Evolutionary conservation across 768 basidiomycete genomes (phyloP).

Genomic region (Rhodotorula babjevae): DNA sequence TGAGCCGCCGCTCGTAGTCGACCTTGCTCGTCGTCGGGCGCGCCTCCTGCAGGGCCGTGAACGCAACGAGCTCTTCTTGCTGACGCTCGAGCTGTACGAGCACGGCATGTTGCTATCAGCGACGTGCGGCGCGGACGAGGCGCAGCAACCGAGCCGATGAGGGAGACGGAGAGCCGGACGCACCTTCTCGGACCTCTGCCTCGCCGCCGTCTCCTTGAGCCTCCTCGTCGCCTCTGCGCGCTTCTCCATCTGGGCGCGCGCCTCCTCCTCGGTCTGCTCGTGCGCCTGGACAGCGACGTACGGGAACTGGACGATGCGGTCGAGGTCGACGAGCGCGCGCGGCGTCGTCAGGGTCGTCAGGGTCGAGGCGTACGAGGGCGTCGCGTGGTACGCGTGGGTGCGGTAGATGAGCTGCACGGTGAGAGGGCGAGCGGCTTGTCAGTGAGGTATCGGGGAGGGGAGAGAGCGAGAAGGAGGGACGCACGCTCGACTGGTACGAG

Average conservation of each 20-base stretch:
- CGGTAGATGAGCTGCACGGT: conserved; percentile 76
- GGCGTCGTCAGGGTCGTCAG: conserved; percentile 63
- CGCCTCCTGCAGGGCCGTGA: conserved; percentile 62
- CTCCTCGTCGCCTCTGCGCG: conserved; percentile 78
- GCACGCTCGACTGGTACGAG: conserved; percentile 67
- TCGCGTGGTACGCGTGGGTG: conserved; percentile 73
- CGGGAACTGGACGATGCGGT: conserved; percentile 82
- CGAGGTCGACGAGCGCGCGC: conserved; percentile 57
- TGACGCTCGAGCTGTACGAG: conserved; percentile 61
- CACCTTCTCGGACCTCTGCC: conserved; percentile 79
- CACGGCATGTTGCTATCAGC: neutral
- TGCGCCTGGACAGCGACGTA: conserved; percentile 53
- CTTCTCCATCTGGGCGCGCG: conserved; percentile 69
- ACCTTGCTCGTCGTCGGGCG: conserved; percentile 60
- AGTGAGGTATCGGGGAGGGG: neutral
- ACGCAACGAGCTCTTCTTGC: conserved; percentile 65
- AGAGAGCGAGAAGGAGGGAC: neutral
- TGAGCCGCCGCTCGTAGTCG: conserved; percentile 55
- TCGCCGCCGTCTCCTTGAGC: conserved; percentile 85
- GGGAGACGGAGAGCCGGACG: conserved; percentile 1
- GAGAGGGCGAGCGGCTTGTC: neutral
- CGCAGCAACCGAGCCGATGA: neutral
- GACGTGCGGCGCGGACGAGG: neutral
- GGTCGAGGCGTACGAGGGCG: conserved; percentile 62
- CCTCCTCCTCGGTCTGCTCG: conserved; percentile 84